Base-by-base conservation (phyloP, 495 filamentous ascomycete species). In the Durotheca rogersii region DNA sequence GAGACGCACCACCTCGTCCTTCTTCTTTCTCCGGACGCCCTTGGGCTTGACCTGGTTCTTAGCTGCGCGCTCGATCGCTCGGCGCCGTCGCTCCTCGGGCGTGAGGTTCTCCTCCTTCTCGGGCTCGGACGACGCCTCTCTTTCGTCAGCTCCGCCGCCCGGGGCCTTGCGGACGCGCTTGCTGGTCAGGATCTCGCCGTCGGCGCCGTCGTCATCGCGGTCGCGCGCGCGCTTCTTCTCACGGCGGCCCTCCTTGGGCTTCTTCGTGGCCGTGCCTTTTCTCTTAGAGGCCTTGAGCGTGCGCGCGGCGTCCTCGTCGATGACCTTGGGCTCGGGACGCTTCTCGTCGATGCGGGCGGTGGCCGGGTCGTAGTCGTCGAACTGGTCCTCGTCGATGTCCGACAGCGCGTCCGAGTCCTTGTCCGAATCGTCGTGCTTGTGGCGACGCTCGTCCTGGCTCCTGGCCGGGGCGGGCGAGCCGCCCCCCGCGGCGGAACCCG, bases 311-410 rank as follows among this genome's bases (percentile, higher is more conserved):
- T 88, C 87, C 53, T 94, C 89, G 59, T 97, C 94, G 49, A 97
- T 88, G n/a, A 59, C 51, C n/a, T 59, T 50, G 14, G 56, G 56
- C 12, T 87, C 85, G 19, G 93, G 78, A 7, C 85, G 84, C 23
- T 84, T 81, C 52, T 91, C 88, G 41, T 92, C 86, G 58, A 91
- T 77, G 29, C 82, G 81, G 36, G 90, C 81, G 21, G 83, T 82
- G 45, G 77, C 79, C 0, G 86, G 87, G 60, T 96, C 89, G 69
- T 95, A 96, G 57, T 95, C 83, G 35, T 76, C 87, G 68, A 99
- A 96, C 65, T 94, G 85, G 35, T 86, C 86, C 65, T 97, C 93
- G 67, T 97, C 94, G 58, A 98, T 85, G 66, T 98, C 93, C 7
- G 91, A 96, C 11, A 95, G 81, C 42, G 88, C 81, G n/a, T 77